Base-by-base conservation (phyloP, 176 grass and related monocot species). In the Hyparrhenia diplandra region DNA sequence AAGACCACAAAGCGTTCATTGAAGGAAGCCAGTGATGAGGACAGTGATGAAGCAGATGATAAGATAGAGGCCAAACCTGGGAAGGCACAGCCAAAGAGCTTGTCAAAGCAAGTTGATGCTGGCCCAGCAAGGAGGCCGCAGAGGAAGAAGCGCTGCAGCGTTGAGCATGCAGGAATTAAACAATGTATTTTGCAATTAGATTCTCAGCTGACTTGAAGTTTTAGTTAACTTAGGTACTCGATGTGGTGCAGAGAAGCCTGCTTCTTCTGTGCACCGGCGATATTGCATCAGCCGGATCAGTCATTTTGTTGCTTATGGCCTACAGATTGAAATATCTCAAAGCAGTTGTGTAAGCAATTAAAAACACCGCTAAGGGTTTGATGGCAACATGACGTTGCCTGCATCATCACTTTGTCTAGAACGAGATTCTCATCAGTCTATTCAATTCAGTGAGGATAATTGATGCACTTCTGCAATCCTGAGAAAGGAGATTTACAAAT, bases 111-210 rank as follows among this genome's bases (percentile, higher is more conserved):
- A 12, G 81, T 29, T 54, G n/a, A 29, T 21, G 13, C 17, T 14
- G 60, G 2, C 7, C 60, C 31, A 21, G 60, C 61, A 42, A 76
- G 52, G 81, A 75, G 71, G 61, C 62, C 82, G 9, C 34, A 62
- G 67, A 76, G 82, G 24, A 83, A n/a, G n/a, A 83, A 64, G 63
- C n/a, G n/a, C 71, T 24, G 23, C 60, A 40, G 14, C 4, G 21
- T 25, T 74, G 9, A 35, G 5, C 10, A 21, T 4, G 21, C 21
- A 52, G 5, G 28, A 6, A 10, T 31, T 32, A 8, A 14, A 36
- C 11, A 35, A 36, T 23, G 5, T 51, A 9, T 29, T 71, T 51
- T 58, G 9, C 21, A 10, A 8, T 23, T 58, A 58, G 52, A 57
- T 57, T 23, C 21, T n/a, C 21, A 23, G 24, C 54, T 58, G 54